Percentiles rank a stretch among this genome's conserved stretches.
Conservation (phyloP, 2,329 filamentous ascomycete species). For the Tolypocladium cylindrosporum region DNA sequence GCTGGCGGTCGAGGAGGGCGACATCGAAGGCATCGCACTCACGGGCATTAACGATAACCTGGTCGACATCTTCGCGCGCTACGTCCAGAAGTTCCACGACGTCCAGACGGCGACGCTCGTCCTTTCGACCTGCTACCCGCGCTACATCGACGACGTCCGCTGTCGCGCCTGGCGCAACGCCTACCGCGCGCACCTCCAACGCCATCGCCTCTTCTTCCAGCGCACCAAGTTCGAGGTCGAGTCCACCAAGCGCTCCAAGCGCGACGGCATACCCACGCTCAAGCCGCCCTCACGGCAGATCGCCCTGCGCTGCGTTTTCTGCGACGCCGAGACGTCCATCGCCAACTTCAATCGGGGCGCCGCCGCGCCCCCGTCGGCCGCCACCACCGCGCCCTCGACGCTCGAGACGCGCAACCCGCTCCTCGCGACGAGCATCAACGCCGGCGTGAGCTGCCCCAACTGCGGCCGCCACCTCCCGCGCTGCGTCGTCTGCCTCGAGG, state of each 20-base stretch:
- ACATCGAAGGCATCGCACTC: constrained; percentile 68
- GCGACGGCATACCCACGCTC: constrained; percentile 51
- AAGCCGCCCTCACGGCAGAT: constrained; percentile 59
- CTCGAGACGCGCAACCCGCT: constrained; percentile 42
- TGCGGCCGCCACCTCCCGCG: constrained; percentile 58
- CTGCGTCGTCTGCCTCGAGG: constrained; percentile 58
- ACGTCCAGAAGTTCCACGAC: constrained; percentile 66
- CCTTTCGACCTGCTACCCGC: constrained; percentile 62
- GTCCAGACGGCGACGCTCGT: constrained; percentile 71
- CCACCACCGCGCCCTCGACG: constrained; percentile 9
- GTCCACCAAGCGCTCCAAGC: constrained; percentile 59
- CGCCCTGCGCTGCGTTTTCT: constrained; percentile 67
- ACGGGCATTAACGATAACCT: constrained; percentile 65
- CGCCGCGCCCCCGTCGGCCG: constrained; percentile 7
- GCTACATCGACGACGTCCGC: constrained; percentile 68
- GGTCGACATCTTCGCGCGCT: constrained; percentile 66
- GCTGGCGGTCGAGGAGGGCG: constrained; percentile 52
- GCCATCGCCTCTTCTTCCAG: constrained; percentile 63
- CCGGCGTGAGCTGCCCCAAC: constrained; percentile 55
- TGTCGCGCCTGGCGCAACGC: constrained; percentile 63
- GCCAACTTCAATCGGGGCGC: constrained; percentile 23
- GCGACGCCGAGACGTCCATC: constrained; percentile 50
- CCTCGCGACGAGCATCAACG: constrained; percentile 44
- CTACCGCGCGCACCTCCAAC: constrained; percentile 63
- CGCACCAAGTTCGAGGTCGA: constrained; percentile 71